A percentile compares a stretch with the other conserved stretches of the same genome.
Evolutionary conservation across 2,329 filamentous ascomycete species (phyloP).

Genomic region (Didymella segeticola): DNA sequence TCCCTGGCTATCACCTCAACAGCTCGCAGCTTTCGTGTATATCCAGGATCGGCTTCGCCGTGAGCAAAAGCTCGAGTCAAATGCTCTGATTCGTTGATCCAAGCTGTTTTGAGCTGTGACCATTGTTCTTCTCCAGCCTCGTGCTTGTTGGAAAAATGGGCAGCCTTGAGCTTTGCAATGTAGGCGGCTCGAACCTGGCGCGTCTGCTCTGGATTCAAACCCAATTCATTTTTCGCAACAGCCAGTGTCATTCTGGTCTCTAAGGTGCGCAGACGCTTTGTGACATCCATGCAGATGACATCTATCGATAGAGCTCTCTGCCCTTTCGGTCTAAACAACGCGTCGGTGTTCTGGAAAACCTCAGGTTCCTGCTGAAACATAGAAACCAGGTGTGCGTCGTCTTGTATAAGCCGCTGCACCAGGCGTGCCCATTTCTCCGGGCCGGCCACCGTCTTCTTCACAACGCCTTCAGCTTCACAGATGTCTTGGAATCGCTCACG

Average conservation of each 20-base stretch:
- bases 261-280: constrained; percentile 74
- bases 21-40: constrained; percentile 66
- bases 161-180: constrained; percentile 68
- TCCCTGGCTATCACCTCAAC: constrained; percentile 76
- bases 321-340: constrained; percentile 51
- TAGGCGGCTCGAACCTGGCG: constrained; percentile 71
- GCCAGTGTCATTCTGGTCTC: constrained; percentile 73
- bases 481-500: constrained; percentile 73
- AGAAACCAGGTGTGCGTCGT: constrained; percentile 67
- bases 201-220: constrained; percentile 71
- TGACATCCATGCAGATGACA: constrained; percentile 81
- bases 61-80: constrained; percentile 63
- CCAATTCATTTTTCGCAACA: constrained; percentile 75
- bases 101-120: constrained; percentile 71
- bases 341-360: constrained; percentile 53
- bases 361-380: constrained; percentile 65
- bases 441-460: constrained; percentile 78
- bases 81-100: constrained; percentile 66
- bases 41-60: constrained; percentile 60
- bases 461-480: constrained; percentile 70
- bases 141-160: constrained; percentile 75
- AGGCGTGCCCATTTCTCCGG: constrained; percentile 75
- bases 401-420: constrained; percentile 71
- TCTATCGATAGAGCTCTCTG: constrained; percentile 74
- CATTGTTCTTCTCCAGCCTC: constrained; percentile 75